phyloP scores from a whole-genome alignment of 495 filamentous ascomycete genomes.

The Penicillium riverlandense region DNA sequence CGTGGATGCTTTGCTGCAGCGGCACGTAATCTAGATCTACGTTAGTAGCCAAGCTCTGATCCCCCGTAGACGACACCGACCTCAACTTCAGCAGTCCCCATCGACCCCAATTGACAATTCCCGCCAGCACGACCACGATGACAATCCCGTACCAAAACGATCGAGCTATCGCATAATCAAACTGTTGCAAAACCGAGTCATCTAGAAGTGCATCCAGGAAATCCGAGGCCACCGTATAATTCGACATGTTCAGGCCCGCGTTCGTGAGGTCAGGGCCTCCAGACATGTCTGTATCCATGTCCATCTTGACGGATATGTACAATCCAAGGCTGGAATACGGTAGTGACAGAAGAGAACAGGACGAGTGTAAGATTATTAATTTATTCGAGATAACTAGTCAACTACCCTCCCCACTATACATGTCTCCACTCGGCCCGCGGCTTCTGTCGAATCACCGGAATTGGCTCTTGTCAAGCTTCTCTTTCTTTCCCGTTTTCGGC shows the following conservation, averaged over 20 bases:
- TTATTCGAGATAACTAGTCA: too few species aligned
- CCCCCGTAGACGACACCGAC: background rate
- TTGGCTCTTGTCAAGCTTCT: background rate
- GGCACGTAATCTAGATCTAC: constrained; percentile 1
- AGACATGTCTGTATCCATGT: constrained; percentile 6
- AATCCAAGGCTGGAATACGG: background rate
- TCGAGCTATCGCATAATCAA: constrained; percentile 3
- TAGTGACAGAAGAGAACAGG: background rate
- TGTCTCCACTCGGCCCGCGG: background rate
- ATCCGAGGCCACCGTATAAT: constrained; percentile 3
- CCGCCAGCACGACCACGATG: constrained; percentile 2
- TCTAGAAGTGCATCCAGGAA: constrained; percentile 4
- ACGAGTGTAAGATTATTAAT: too few species aligned
- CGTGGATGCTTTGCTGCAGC: background rate
- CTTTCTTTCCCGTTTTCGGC: background rate
- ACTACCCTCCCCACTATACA: too few species aligned
- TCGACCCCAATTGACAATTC: constrained; percentile 1
- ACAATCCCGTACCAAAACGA: constrained; percentile 9
- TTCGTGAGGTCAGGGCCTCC: constrained; percentile 7
- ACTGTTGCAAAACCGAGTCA: background rate
- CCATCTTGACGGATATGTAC: background rate
- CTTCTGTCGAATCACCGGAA: background rate
- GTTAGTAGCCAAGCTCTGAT: background rate
- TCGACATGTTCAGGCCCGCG: constrained; percentile 7
- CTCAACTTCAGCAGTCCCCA: constrained; percentile 1